Evolutionary conservation across 805 yeast species (phyloP).

Genomic region (Metschnikowia baotianmanensis): DNA sequence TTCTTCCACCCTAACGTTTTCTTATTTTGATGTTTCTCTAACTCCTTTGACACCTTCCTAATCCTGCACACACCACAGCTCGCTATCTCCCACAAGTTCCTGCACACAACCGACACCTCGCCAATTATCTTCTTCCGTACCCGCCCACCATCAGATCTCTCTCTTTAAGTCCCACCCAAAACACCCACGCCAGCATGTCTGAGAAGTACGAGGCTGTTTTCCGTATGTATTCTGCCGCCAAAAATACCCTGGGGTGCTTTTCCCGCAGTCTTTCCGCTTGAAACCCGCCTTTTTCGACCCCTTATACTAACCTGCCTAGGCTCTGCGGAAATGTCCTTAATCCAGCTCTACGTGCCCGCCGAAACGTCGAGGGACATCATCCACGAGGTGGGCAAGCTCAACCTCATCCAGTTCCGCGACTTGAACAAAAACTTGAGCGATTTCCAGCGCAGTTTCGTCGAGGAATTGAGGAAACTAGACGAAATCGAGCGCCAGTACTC

Average conservation of each 20-base stretch:
- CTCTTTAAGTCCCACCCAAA: neutral
- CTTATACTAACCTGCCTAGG: constrained; percentile 37
- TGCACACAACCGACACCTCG: no score
- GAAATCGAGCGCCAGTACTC: constrained; percentile 79
- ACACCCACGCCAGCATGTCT: constrained; percentile 10
- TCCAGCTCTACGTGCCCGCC: constrained; percentile 86
- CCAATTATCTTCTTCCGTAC: no score
- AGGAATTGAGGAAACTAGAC: constrained; percentile 80
- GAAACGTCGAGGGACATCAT: constrained; percentile 87
- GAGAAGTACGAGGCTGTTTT: constrained; percentile 45
- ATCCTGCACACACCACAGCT: no score
- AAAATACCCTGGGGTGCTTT: neutral
- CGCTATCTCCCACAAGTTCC: no score
- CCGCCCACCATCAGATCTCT: neutral
- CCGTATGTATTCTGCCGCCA: constrained; percentile 31
- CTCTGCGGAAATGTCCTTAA: constrained; percentile 96
- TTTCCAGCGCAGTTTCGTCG: constrained; percentile 88
- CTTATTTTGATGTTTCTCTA: no score
- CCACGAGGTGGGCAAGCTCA: constrained; percentile 83
- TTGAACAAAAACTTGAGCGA: constrained; percentile 70
- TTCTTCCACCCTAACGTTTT: no score
- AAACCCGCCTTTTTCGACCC: neutral
- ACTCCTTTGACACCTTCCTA: no score
- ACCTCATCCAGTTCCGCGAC: constrained; percentile 85
- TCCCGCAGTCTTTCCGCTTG: neutral